Base-by-base conservation (phyloP, 1,139 yeast genomes). In the Blastobotrys malaysiensis region DNA sequence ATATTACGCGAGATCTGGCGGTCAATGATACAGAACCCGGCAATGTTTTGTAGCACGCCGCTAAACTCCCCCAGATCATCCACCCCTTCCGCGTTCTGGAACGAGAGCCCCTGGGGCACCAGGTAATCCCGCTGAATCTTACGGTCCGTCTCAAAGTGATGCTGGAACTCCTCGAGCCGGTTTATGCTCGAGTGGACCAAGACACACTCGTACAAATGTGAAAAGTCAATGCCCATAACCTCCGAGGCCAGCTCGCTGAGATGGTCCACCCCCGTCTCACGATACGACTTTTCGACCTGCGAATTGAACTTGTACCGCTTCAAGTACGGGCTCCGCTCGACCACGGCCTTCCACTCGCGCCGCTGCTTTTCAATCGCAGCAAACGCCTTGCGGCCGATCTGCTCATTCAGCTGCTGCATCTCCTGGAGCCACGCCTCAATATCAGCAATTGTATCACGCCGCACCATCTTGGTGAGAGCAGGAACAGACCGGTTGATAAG, bases 11-110 rank as follows among this genome's bases (percentile, higher is more conserved):
- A 80, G 1, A 89, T 76, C 57, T 82, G 80, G 54, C 85, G 82
- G 69, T 90, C 97, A 63, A 86, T 77, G 5, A 88, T 77, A 61
- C 90, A 82, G 62, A 89, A 88, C 0, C 97, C 96, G 2, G 84
- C 76, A 9, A 90, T 76, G 58, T 81, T 84, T 55, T 79, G 77
- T 31, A 88, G 71, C 45, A 65, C 56, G 13, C 39, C 36, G 22
- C 62, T 60, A n/a, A 68, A 54, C 26, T 61, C 59, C 4, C 56
- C 55, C 43, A 65, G 56, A 31, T 61, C 59, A 19, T 57, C 59
- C 13, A 52, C 57, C 19, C 45, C 47, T n/a, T 52, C 54, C 19
- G 43, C 52, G 24, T 57, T 57, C 36, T 51, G 56, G 45, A 59
- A 58, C 16, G 58, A 59, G 43, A 62, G 54, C 16, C 57, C 56